Conservation (phyloP, 305 asterid species). For the Fraxinus ornus region DNA sequence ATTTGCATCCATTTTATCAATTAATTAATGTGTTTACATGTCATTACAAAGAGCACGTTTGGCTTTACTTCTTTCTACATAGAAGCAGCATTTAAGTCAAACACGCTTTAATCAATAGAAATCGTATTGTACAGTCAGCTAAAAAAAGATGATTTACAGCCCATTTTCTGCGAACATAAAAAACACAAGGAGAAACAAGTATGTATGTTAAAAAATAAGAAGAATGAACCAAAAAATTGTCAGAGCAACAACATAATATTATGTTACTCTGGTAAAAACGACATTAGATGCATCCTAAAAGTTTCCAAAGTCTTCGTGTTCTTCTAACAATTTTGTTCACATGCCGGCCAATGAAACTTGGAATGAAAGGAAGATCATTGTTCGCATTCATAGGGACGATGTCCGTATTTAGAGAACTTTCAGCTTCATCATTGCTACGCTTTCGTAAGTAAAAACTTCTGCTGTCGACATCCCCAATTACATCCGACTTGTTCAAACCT, state of each 20-base stretch:
- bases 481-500: constrained; percentile 56
- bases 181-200: not conserved
- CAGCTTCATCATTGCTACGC: constrained; percentile 10
- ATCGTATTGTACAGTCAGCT: not conserved
- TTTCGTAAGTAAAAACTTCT: constrained; percentile 58
- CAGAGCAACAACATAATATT: constrained; percentile 31
- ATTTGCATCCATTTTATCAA: not conserved
- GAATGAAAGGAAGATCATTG: constrained; percentile 17
- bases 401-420: constrained; percentile 18
- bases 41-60: not conserved
- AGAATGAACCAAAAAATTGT: not conserved
- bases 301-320: constrained; percentile 33
- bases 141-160: not conserved
- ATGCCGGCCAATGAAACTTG: constrained; percentile 24
- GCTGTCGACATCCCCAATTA: constrained; percentile 58
- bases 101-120: not conserved
- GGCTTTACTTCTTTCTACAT: not conserved
- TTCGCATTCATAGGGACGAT: not conserved
- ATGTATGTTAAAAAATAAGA: not conserved
- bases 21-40: not conserved
- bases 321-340: constrained; percentile 36
- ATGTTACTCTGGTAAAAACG: constrained; percentile 6
- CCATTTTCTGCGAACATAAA: not conserved
- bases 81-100: not conserved
- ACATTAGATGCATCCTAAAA: constrained; percentile 37